Conservation (phyloP, 1,284 basidiomycete species). For the Thelephora terrestris region DNA sequence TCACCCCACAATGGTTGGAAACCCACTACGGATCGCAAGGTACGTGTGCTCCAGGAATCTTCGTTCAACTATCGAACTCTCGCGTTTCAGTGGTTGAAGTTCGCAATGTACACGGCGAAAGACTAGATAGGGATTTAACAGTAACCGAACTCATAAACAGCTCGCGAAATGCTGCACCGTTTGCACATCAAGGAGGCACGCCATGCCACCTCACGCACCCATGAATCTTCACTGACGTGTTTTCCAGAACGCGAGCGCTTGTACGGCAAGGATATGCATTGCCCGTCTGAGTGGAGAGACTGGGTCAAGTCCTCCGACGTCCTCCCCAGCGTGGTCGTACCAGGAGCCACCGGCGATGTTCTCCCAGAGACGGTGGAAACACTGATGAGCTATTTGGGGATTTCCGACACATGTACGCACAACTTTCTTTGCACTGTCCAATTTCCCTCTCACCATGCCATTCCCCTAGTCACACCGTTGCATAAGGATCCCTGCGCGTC, state of each 20-base stretch:
- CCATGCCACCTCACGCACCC: not conserved
- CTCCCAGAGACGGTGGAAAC: constrained; percentile 57
- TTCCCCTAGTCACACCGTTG: constrained; percentile 50
- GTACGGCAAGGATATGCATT: constrained; percentile 67
- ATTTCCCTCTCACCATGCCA: constrained; percentile 36
- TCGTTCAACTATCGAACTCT: not conserved
- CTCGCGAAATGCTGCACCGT: constrained; percentile 10
- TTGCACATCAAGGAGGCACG: constrained; percentile 12
- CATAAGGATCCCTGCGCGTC: constrained; percentile 77
- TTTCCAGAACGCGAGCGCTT: constrained; percentile 43
- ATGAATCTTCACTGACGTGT: constrained; percentile 6
- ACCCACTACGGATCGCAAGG: constrained; percentile 18
- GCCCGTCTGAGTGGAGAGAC: constrained; percentile 49
- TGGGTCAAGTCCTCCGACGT: constrained; percentile 39
- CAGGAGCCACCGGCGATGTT: constrained; percentile 41
- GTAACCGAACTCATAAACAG: constrained; percentile 18
- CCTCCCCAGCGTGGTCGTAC: constrained; percentile 41
- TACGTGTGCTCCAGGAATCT: constrained; percentile 9
- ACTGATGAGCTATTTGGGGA: constrained; percentile 70
- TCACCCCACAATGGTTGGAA: constrained; percentile 44
- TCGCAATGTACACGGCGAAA: constrained; percentile 19
- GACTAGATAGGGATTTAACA: constrained; percentile 17
- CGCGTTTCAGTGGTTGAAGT: constrained; percentile 16
- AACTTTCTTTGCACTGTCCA: not conserved
- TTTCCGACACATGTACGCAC: constrained; percentile 45